Evolutionary conservation across 23 red algal genomes (phyloP).

Genomic region (Gracilariopsis chorda): DNA sequence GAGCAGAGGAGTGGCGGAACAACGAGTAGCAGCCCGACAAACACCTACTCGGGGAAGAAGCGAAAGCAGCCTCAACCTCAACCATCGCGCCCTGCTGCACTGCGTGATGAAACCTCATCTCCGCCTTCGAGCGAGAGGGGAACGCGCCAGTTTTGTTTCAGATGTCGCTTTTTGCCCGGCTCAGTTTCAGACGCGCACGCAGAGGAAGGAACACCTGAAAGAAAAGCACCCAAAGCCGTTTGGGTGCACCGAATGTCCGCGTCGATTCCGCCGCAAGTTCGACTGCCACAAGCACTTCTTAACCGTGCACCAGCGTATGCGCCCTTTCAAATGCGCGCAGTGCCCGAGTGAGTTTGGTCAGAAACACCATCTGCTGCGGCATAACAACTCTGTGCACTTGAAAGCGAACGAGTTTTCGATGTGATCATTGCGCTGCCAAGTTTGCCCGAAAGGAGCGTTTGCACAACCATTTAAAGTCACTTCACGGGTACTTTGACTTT

Average conservation of each 20-base stretch:
- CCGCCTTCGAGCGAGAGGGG: no score
- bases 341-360: constrained; percentile 30
- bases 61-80: no score
- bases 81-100: no score
- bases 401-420: background rate
- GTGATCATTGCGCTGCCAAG: background rate
- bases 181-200: background rate
- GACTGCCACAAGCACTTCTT: constrained; percentile 24
- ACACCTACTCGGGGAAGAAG: no score
- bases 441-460: constrained; percentile 18
- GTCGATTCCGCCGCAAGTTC: background rate
- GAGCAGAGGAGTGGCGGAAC: no score
- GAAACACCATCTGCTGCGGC: constrained; percentile 31
- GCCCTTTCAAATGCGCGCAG: constrained; percentile 24
- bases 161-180: no score
- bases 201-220: background rate
- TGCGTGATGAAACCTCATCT: no score
- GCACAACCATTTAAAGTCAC: background rate
- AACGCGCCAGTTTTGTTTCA: no score
- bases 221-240: background rate
- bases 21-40: no score
- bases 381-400: constrained; percentile 12
- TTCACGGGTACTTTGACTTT: no score
- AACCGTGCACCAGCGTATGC: constrained; percentile 13
- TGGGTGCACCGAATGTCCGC: background rate